Evolutionary conservation across 768 basidiomycete genomes (phyloP).

Genomic region (Pleurotus platypus): DNA sequence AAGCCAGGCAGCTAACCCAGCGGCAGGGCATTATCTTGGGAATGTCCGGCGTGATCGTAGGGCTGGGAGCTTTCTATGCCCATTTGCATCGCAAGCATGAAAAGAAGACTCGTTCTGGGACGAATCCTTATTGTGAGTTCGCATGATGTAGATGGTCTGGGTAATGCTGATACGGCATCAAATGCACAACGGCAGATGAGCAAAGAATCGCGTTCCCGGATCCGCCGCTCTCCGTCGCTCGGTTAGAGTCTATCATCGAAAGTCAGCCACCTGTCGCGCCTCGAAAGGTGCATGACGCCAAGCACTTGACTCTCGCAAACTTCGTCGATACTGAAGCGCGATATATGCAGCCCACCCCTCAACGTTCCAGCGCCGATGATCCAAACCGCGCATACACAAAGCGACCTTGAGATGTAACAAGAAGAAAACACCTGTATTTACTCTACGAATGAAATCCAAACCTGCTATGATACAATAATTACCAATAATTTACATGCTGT

Average conservation of each 20-base stretch:
- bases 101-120: neutral
- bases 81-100: conserved; percentile 1
- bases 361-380: neutral
- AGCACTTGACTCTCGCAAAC: neutral
- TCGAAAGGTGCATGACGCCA: neutral
- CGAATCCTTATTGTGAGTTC: neutral
- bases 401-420: neutral
- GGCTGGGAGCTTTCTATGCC: neutral
- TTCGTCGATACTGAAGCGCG: neutral
- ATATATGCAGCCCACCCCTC: neutral
- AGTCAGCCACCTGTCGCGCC: neutral
- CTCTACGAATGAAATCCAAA: neutral
- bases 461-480: too few species aligned
- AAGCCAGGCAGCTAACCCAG: neutral
- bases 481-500: too few species aligned
- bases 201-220: neutral
- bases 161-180: too few species aligned
- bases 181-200: neutral
- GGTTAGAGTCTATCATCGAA: neutral
- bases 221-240: neutral
- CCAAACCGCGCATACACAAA: neutral
- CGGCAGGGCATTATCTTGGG: neutral
- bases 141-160: neutral
- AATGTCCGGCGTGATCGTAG: neutral
- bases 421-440: neutral